phyloP scores from a whole-genome alignment of 2,329 filamentous ascomycete genomes.

The Curvularia lunata region DNA sequence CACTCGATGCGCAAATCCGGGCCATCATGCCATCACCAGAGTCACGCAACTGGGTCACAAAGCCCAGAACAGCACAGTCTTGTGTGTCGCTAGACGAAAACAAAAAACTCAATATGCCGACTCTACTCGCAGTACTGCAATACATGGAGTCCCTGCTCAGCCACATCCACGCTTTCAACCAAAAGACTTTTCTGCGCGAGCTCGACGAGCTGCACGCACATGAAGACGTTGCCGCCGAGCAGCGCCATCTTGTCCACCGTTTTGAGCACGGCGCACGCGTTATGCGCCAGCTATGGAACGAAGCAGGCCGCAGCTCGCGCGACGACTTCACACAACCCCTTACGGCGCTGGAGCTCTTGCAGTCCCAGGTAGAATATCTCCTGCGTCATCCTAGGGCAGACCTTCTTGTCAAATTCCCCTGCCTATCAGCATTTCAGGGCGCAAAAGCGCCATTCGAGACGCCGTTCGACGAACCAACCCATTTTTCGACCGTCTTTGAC shows the following conservation, averaged over 20 bases:
- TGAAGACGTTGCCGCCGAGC: slow-evolving; percentile 7
- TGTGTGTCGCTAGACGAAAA: slow-evolving; percentile 1
- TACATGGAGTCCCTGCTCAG: slow-evolving; percentile 35
- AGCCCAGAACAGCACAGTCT: slow-evolving; percentile 20
- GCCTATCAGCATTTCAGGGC: slow-evolving; percentile 14
- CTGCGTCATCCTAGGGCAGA: slow-evolving; percentile 22
- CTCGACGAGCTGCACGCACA: slow-evolving; percentile 20
- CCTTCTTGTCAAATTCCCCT: slow-evolving; percentile 16
- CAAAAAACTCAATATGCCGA: slow-evolving; percentile 9
- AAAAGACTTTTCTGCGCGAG: slow-evolving; percentile 20
- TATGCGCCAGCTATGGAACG: slow-evolving; percentile 15
- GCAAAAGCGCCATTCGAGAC: slow-evolving; percentile 20
- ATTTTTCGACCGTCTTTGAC: slow-evolving; percentile 26
- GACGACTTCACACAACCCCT: slow-evolving; percentile 10
- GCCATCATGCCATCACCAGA: slow-evolving; percentile 34
- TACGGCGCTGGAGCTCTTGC: slow-evolving; percentile 20
- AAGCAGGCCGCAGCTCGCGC: not conserved
- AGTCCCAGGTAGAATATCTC: slow-evolving; percentile 22
- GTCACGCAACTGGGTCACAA: slow-evolving; percentile 33
- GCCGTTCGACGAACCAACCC: slow-evolving; percentile 24
- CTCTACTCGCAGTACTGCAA: slow-evolving; percentile 19
- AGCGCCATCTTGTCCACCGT: slow-evolving; percentile 12
- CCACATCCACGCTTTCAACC: slow-evolving; percentile 35
- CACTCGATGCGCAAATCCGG: slow-evolving; percentile 40
- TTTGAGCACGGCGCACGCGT: slow-evolving; percentile 13